Percentiles rank a stretch among this genome's conserved stretches.
Evolutionary conservation across 2,329 filamentous ascomycete genomes (phyloP).

Genomic region (Talaromyces sp.): DNA sequence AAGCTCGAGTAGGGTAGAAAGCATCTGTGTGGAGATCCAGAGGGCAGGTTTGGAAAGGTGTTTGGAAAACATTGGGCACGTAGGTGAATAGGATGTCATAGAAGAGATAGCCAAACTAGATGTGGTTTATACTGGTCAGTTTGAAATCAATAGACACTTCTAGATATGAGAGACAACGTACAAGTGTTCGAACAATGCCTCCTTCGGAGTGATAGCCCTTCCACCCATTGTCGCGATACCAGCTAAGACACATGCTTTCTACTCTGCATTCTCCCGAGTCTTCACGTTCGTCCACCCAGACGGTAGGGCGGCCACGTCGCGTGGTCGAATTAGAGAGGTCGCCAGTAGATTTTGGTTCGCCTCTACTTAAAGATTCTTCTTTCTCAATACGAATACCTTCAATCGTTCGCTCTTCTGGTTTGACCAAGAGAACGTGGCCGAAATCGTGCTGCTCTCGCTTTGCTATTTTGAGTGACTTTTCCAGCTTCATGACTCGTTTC

Average conservation of each 20-base stretch:
- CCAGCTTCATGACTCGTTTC: slow-evolving; percentile 86
- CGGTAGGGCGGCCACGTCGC: slow-evolving; percentile 52
- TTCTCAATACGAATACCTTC: slow-evolving; percentile 72
- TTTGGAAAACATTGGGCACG: slow-evolving; percentile 95
- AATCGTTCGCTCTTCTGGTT: slow-evolving; percentile 69
- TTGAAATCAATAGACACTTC: neutral
- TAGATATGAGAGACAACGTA: slow-evolving; percentile 16
- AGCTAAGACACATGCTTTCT: slow-evolving; percentile 87
- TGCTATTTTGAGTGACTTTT: slow-evolving; percentile 74
- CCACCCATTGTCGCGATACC: slow-evolving; percentile 79
- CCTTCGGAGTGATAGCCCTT: slow-evolving; percentile 94
- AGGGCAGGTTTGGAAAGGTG: slow-evolving; percentile 87
- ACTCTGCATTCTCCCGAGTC: slow-evolving; percentile 72
- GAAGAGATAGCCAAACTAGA: slow-evolving; percentile 73
- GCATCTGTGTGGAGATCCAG: slow-evolving; percentile 88
- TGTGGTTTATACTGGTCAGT: neutral
- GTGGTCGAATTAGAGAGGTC: slow-evolving; percentile 11
- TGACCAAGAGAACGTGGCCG: slow-evolving; percentile 71
- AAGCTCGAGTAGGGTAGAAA: slow-evolving; percentile 80
- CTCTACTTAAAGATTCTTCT: slow-evolving; percentile 26
- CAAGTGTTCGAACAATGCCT: slow-evolving; percentile 80
- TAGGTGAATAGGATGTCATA: slow-evolving; percentile 90
- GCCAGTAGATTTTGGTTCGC: slow-evolving; percentile 10
- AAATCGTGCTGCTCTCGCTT: slow-evolving; percentile 91
- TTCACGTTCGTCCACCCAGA: slow-evolving; percentile 78